Base-by-base conservation (phyloP, 768 basidiomycete genomes). In the Rhizopogon vinicolor region DNA sequence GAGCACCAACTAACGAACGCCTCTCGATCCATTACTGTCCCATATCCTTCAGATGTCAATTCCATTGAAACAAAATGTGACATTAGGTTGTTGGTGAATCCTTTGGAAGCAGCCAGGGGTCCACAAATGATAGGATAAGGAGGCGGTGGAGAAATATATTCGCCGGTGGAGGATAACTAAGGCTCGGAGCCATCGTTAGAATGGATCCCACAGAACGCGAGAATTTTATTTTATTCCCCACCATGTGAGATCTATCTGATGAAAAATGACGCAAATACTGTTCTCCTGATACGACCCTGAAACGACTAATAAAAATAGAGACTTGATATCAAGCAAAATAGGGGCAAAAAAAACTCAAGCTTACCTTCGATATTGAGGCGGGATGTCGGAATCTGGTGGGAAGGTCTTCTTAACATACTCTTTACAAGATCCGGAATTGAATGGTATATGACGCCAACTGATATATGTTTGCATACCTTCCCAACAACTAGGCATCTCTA, bases 161-260 rank as follows among this genome's bases (percentile, higher is more conserved):
- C 29, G 52, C 48, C 57, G 8, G 42, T 39, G 41, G 31, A 14
- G 35, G 46, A 43, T 42, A 55, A 29, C 56, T 57, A 54, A 14
- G 52, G 41, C 31, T 42, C 12, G 54, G 29, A 41, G 33, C 9
- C 53, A 44, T 41, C 35, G 49, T 41, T 35, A 51, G 29, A 52
- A 42, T 45, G 25, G 37, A 6, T 53, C 37, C 53, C 57, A 43
- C 52, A 62, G 51, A 58, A 55, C 43, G 52, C 48, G 51, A 40
- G 55, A 43, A 57, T 31, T 25, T 58, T 18, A 53, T 57, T 25
- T 39, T 50, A 45, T 41, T 45, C 60, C 75, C 64, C 59, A 85
- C 85, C 87, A 90, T 89, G 67, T 89, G 87, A 52, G 86, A 85
- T 63, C 87, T 75, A 66, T 90, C 86, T 18, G 87, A 89, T 9